phyloP scores from a whole-genome alignment of 257 asterid genomes.

The Cinchona pubescens region DNA sequence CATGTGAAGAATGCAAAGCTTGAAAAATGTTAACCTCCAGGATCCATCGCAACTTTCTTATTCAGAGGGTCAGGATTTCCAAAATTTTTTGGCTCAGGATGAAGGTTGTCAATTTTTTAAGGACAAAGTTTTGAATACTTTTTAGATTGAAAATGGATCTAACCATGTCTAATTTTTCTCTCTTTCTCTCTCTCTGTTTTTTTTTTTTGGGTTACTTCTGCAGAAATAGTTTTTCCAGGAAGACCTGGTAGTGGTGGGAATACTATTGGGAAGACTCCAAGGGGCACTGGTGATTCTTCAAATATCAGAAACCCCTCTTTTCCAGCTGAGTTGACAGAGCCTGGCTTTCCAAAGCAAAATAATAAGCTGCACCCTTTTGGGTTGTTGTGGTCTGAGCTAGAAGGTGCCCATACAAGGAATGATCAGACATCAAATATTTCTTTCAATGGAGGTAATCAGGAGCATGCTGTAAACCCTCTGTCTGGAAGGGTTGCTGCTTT shows the following conservation, averaged over 20 bases:
- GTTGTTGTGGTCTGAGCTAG: slow-evolving; percentile 90
- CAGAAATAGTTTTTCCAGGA: slow-evolving; percentile 83
- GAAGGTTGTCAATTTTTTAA: slow-evolving; percentile 55
- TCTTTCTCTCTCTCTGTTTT: too few relatives aligned
- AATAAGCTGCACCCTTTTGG: slow-evolving; percentile 68
- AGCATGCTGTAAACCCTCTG: slow-evolving; percentile 38
- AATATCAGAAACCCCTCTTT: slow-evolving; percentile 32
- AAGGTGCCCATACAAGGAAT: slow-evolving; percentile 57
- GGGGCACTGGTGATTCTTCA: slow-evolving; percentile 40
- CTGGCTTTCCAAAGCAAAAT: slow-evolving; percentile 41
- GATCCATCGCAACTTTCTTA: slow-evolving; percentile 43
- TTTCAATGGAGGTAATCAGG: slow-evolving; percentile 40
- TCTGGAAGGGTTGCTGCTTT: slow-evolving; percentile 48
- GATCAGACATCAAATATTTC: slow-evolving; percentile 38
- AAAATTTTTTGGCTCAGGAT: slow-evolving; percentile 52
- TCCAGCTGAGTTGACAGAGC: slow-evolving; percentile 38
- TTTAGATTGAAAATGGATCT: neutral
- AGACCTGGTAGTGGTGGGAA: slow-evolving; percentile 73
- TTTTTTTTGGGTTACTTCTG: slow-evolving; percentile 11
- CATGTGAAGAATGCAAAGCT: slow-evolving; percentile 38
- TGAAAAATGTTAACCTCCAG: slow-evolving; percentile 46
- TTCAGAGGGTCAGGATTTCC: slow-evolving; percentile 46
- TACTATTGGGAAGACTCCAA: slow-evolving; percentile 46
- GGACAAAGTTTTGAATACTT: slow-evolving; percentile 8
- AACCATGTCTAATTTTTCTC: neutral